Evolutionary conservation across 1,284 basidiomycete genomes (phyloP).

Genomic region (Calocybe gambosa): DNA sequence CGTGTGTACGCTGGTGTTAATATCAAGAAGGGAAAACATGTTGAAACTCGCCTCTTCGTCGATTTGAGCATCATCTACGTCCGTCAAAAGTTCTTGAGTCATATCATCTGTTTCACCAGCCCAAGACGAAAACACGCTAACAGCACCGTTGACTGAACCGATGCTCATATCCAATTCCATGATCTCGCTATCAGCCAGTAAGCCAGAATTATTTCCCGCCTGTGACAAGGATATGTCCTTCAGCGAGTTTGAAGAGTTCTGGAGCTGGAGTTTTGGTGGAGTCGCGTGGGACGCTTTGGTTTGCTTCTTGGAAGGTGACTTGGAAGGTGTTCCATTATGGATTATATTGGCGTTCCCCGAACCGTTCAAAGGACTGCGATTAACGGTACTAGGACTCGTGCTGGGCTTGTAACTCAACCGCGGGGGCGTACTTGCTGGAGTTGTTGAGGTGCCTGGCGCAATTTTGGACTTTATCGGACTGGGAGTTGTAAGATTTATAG

Average conservation of each 20-base stretch:
- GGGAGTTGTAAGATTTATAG: slow-evolving; percentile 27
- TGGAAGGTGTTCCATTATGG: slow-evolving; percentile 4
- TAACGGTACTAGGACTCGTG: not conserved
- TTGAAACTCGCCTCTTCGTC: slow-evolving; percentile 53
- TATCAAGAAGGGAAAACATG: not conserved
- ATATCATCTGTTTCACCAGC: slow-evolving; percentile 33
- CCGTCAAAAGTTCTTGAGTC: slow-evolving; percentile 64
- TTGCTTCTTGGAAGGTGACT: slow-evolving; percentile 1
- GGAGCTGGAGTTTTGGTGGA: not conserved
- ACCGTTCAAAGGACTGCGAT: not conserved
- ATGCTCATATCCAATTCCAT: slow-evolving; percentile 9
- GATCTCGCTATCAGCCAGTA: slow-evolving; percentile 12
- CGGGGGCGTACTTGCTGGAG: slow-evolving; percentile 22
- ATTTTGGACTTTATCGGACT: slow-evolving; percentile 21
- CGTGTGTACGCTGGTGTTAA: not conserved
- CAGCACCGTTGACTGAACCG: slow-evolving; percentile 13
- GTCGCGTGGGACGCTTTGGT: not conserved
- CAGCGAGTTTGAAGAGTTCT: slow-evolving; percentile 2
- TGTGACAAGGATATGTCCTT: slow-evolving; percentile 13
- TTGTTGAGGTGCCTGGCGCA: slow-evolving; percentile 11
- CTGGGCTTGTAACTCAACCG: slow-evolving; percentile 8
- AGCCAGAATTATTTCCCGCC: slow-evolving; percentile 6
- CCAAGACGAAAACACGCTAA: slow-evolving; percentile 25
- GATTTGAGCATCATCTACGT: slow-evolving; percentile 55
- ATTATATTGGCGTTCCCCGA: not conserved